These are phyloP conservation scores for Metschnikowia koreensis DNA, from an alignment of 805 yeast species.

Conservation along the genomic window DNA sequence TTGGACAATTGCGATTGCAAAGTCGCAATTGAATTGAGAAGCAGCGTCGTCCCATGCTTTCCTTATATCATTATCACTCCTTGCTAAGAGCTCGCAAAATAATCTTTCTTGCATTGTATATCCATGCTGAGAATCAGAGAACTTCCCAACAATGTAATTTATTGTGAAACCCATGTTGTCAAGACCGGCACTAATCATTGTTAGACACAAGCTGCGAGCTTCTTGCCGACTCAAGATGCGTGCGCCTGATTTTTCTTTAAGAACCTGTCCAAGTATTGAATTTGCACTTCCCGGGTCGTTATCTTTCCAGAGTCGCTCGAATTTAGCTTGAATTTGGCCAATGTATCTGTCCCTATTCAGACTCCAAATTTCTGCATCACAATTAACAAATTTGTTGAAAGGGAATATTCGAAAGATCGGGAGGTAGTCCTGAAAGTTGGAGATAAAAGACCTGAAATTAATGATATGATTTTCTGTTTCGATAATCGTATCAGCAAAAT, in stretches of 20 bases:
- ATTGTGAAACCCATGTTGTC: slow-evolving; percentile 69
- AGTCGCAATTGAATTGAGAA: slow-evolving; percentile 40
- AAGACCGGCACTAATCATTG: slow-evolving; percentile 78
- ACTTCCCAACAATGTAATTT: slow-evolving; percentile 58
- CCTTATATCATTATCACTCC: neutral
- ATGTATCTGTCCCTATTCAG: slow-evolving; percentile 50
- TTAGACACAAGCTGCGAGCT: slow-evolving; percentile 58
- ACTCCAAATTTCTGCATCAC: slow-evolving; percentile 25
- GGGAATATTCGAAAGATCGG: slow-evolving; percentile 43
- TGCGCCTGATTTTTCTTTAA: slow-evolving; percentile 1
- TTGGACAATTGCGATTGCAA: slow-evolving; percentile 54
- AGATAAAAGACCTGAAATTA: slow-evolving; percentile 54
- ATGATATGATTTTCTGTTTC: slow-evolving; percentile 56
- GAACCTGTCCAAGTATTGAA: slow-evolving; percentile 34
- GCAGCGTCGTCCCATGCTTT: slow-evolving; percentile 30
- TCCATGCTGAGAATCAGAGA: slow-evolving; percentile 44
- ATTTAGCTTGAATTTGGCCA: slow-evolving; percentile 27
- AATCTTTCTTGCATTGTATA: slow-evolving; percentile 45
- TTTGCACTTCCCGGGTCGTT: slow-evolving; percentile 22
- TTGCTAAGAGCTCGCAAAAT: slow-evolving; percentile 14
- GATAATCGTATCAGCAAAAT: slow-evolving; percentile 51
- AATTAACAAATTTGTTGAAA: slow-evolving; percentile 3
- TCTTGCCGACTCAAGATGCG: slow-evolving; percentile 31
- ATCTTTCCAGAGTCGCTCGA: slow-evolving; percentile 16
- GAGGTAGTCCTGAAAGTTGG: slow-evolving; percentile 54